phyloP scores from a whole-genome alignment of 768 basidiomycete species.

The Russula abietina region DNA sequence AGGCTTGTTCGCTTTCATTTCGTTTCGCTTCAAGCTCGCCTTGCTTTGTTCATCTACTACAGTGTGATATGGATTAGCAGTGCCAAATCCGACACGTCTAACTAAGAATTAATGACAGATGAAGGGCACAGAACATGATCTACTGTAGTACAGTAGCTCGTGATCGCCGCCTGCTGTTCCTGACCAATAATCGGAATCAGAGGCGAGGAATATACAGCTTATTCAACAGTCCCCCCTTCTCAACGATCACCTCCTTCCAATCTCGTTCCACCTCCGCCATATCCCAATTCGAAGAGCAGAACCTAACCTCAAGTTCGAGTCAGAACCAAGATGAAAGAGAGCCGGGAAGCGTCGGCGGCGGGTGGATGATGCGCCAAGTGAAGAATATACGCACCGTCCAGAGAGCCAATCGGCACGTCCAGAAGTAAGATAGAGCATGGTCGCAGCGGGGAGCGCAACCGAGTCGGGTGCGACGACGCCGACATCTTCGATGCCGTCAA shows the following conservation, averaged over 20 bases:
- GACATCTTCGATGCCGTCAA: too few relatives aligned
- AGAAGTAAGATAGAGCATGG: constrained; percentile 9
- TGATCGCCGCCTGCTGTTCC: not conserved
- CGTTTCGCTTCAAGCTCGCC: too few relatives aligned
- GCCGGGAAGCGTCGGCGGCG: not conserved
- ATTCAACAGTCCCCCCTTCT: constrained; percentile 5
- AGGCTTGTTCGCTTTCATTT: too few relatives aligned
- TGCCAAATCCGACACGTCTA: too few relatives aligned
- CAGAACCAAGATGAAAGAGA: not conserved
- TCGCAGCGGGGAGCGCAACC: not conserved
- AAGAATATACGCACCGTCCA: constrained; percentile 9
- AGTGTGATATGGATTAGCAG: too few relatives aligned
- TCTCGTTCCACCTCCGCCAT: constrained; percentile 7
- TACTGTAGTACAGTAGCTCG: too few relatives aligned
- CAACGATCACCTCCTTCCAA: constrained; percentile 6
- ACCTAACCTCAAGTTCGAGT: not conserved
- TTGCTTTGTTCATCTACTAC: too few relatives aligned
- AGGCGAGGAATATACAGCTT: not conserved
- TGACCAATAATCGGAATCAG: not conserved
- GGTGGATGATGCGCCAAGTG: not conserved
- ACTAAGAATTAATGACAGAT: too few relatives aligned
- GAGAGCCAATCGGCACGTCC: constrained; percentile 14
- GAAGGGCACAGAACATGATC: too few relatives aligned
- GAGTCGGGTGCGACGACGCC: not conserved
- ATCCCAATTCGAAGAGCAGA: constrained; percentile 9